Base-by-base conservation (phyloP, 306 rosid genomes). In the Pyrus communis region DNA sequence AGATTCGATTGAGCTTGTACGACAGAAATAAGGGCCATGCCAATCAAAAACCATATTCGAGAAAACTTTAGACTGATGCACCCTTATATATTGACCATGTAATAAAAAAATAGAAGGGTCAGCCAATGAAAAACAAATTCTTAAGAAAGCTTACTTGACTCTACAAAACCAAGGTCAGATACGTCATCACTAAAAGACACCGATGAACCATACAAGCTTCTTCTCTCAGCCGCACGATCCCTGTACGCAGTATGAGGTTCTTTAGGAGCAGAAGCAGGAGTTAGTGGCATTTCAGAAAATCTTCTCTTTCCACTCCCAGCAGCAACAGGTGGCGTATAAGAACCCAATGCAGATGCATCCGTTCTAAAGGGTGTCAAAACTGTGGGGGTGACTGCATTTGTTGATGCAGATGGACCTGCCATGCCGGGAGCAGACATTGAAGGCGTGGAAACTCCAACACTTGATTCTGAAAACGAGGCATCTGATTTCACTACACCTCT, bases 181-280 rank as follows among this genome's bases (percentile, higher is more conserved):
- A 81, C 80, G 68, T 90, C 91, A 76, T 84, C 91, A 74, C 91
- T 93, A 74, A 67, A 72, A 7, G 90, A 85, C 28, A 88, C 80
- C 52, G 93, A 93, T 22, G 97, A 89, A 73, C 98, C 97, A 87
- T 92, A 95, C 84, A 95, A 86, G 84, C 81, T 95, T 79, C 98
- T 88, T 82, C 98, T 89, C 83, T 95, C 98, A 19, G 98, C 98
- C 2, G 98, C 98, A 70, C 98, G 97, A 82, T 95, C 98, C 84
- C 98, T 84, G 75, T 95, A 95, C 52, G 91, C 70, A 49, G 90
- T 85, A 74, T 90, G 97, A 30, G 88, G 79, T 76, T 89, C 97
- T 85, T 87, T 90, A 75, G 80, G 85, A 60, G 84, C 69, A 84
- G 97, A 85, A 83, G 87, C 84, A 60, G 90, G 75, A n/a, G 79